A percentile compares a stretch with the other conserved stretches of the same genome.
phyloP scores from a whole-genome alignment of 768 basidiomycete genomes.

The Leccinum subgranulosum region DNA sequence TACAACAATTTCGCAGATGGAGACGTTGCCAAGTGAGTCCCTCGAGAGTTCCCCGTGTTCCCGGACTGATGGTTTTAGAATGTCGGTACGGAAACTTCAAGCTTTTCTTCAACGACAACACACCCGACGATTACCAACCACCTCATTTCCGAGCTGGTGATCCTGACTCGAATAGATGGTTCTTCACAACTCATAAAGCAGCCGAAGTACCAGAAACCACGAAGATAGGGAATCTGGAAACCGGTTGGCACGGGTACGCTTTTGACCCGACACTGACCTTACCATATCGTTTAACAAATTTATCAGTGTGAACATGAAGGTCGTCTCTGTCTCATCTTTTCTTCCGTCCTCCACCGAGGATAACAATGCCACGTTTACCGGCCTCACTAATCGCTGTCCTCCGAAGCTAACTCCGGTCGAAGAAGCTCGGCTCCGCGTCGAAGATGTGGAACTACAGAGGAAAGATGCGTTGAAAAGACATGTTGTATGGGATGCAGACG shows the following conservation, averaged over 20 bases:
- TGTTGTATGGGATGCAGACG: slow-evolving; percentile 63
- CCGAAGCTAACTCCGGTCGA: slow-evolving; percentile 53
- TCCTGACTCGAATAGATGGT: slow-evolving; percentile 69
- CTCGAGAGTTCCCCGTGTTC: slow-evolving; percentile 1
- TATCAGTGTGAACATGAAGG: slow-evolving; percentile 62
- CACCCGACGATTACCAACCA: slow-evolving; percentile 83
- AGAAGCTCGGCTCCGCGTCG: slow-evolving; percentile 49
- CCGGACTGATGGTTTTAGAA: slow-evolving; percentile 38
- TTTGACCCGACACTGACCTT: background rate
- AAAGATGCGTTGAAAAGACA: slow-evolving; percentile 60
- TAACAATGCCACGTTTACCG: slow-evolving; percentile 54
- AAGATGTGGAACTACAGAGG: slow-evolving; percentile 58
- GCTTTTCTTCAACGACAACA: slow-evolving; percentile 75
- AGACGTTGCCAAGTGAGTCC: slow-evolving; percentile 66
- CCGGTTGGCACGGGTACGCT: slow-evolving; percentile 68
- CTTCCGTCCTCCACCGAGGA: slow-evolving; percentile 63
- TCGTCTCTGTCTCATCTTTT: slow-evolving; percentile 71
- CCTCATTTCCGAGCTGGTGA: slow-evolving; percentile 76
- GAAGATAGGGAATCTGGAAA: slow-evolving; percentile 62
- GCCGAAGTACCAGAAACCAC: slow-evolving; percentile 74
- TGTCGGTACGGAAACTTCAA: slow-evolving; percentile 89
- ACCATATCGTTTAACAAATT: background rate
- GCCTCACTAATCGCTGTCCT: slow-evolving; percentile 36
- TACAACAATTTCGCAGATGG: slow-evolving; percentile 77
- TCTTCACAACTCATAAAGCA: slow-evolving; percentile 72